These are phyloP conservation scores for Colletotrichum cereale DNA, from an alignment of 2,329 filamentous ascomycete species.

Conservation along the genomic window DNA sequence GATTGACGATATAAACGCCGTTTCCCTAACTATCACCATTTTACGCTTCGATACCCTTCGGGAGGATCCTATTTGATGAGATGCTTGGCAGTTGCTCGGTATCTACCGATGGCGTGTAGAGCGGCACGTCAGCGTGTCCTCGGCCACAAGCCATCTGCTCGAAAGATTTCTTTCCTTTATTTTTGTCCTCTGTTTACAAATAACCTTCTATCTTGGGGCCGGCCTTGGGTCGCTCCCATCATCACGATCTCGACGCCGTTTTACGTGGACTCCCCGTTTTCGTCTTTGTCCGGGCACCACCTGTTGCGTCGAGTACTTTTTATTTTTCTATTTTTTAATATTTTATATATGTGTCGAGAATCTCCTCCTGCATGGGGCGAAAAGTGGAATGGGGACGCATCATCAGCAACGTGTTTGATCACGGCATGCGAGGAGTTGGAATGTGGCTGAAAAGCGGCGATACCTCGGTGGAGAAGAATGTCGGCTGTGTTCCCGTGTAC, in stretches of 20 bases:
- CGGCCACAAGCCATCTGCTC: slow-evolving; percentile 34
- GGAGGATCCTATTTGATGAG: slow-evolving; percentile 39
- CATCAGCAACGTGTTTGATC: slow-evolving; percentile 14
- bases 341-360: slow-evolving; percentile 36
- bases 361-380: slow-evolving; percentile 28
- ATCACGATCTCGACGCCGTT: slow-evolving; percentile 16
- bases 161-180: slow-evolving; percentile 34
- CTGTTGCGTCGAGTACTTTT: slow-evolving; percentile 13
- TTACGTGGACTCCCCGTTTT: neutral
- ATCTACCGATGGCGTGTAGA: slow-evolving; percentile 32
- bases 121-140: slow-evolving; percentile 21
- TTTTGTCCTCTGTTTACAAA: slow-evolving; percentile 30
- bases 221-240: slow-evolving; percentile 11
- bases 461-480: slow-evolving; percentile 29
- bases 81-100: slow-evolving; percentile 33
- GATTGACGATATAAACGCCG: slow-evolving; percentile 55
- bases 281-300: neutral
- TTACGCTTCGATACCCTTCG: slow-evolving; percentile 43
- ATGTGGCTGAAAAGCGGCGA: slow-evolving; percentile 23
- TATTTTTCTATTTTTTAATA: slow-evolving; percentile 35
- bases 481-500: slow-evolving; percentile 32
- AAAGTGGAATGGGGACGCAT: slow-evolving; percentile 14
- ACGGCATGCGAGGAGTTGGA: slow-evolving; percentile 36
- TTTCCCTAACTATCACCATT: slow-evolving; percentile 35
- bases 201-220: slow-evolving; percentile 28